Evolutionary conservation across 345 rosid genomes (phyloP).

Genomic region (Syzygium jambos): DNA sequence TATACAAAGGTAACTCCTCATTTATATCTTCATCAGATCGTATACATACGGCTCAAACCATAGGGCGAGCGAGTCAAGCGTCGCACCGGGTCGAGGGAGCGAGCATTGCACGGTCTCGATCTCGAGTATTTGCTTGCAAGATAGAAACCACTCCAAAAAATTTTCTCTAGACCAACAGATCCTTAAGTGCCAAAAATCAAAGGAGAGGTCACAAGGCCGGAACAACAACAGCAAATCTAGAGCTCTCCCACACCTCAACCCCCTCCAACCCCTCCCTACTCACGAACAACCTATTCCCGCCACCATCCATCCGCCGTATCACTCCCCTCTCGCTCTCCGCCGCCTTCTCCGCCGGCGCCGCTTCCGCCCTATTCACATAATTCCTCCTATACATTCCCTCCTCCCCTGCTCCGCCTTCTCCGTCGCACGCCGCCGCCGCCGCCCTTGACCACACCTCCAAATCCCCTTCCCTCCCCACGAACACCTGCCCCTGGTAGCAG

Average conservation of each 20-base stretch:
- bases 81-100: background rate
- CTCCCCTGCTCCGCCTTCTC: background rate
- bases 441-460: conserved; percentile 84
- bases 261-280: conserved; percentile 69
- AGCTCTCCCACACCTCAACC: conserved; percentile 90
- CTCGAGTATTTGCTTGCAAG: background rate
- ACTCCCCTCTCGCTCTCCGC: conserved; percentile 61
- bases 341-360: conserved; percentile 23
- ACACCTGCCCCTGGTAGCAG: conserved; percentile 68
- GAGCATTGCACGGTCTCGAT: background rate
- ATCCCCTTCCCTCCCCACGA: conserved; percentile 63
- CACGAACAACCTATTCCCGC: conserved; percentile 76
- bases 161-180: background rate
- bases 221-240: conserved; percentile 16
- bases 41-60: background rate
- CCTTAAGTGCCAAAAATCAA: background rate
- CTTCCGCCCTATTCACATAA: conserved; percentile 51
- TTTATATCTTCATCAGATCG: background rate
- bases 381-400: conserved; percentile 44
- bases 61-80: background rate
- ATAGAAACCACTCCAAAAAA: background rate
- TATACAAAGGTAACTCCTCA: background rate
- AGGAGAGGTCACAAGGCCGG: background rate
- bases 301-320: conserved; percentile 61
- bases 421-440: background rate